phyloP scores from a whole-genome alignment of 352 stramenopile species.

The Pythium graminicola region DNA sequence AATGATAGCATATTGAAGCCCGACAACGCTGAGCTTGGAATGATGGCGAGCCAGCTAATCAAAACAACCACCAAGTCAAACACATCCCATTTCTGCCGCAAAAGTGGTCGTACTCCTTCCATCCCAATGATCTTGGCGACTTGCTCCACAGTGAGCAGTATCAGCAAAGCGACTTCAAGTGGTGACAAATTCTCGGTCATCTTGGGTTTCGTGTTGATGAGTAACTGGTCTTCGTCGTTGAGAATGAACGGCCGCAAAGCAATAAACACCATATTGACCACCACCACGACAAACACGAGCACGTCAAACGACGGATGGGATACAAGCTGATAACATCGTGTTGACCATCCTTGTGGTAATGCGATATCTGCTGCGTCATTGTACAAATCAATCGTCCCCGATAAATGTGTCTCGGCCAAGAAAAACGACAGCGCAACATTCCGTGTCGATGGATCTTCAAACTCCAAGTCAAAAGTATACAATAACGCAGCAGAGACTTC shows the following conservation, averaged over 20 bases:
- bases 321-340: constrained; percentile 56
- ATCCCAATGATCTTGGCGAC: constrained; percentile 52
- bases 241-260: constrained; percentile 54
- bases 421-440: constrained; percentile 61
- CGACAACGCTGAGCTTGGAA: constrained; percentile 33
- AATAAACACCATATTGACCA: constrained; percentile 63
- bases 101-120: constrained; percentile 50
- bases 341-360: constrained; percentile 39
- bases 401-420: constrained; percentile 36
- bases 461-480: constrained; percentile 70
- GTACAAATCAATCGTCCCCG: constrained; percentile 39
- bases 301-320: constrained; percentile 73
- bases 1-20: constrained; percentile 71
- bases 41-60: constrained; percentile 55
- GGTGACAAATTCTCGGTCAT: constrained; percentile 48
- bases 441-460: constrained; percentile 41
- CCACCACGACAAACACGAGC: constrained; percentile 53
- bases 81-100: constrained; percentile 60
- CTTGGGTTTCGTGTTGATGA: constrained; percentile 31
- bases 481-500: constrained; percentile 5
- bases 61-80: constrained; percentile 60
- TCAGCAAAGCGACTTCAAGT: constrained; percentile 51
- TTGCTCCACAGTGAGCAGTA: constrained; percentile 65
- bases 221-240: constrained; percentile 29
- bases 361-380: constrained; percentile 41